Conservation (phyloP, 805 yeast species). For the Metschnikowia borealis region DNA sequence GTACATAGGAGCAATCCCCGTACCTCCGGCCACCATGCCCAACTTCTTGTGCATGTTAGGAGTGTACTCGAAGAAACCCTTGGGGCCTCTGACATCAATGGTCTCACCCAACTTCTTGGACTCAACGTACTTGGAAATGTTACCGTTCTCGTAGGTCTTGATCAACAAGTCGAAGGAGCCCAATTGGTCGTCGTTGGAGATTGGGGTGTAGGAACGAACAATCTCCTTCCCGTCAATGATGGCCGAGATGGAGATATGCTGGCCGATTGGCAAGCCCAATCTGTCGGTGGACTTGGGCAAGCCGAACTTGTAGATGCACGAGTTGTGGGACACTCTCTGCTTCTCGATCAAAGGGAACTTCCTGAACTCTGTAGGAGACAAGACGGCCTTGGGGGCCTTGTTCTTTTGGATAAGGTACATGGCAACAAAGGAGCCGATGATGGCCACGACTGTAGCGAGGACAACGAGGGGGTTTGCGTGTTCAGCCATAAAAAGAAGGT, state of each 20-base stretch:
- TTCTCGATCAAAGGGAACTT: constrained; percentile 79
- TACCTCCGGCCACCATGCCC: constrained; percentile 95
- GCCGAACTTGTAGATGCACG: constrained; percentile 79
- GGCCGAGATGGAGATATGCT: constrained; percentile 81
- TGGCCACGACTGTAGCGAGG: constrained; percentile 37
- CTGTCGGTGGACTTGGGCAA: constrained; percentile 70
- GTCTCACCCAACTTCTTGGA: constrained; percentile 73
- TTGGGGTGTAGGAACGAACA: constrained; percentile 86
- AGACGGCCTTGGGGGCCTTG: constrained; percentile 45
- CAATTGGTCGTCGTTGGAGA: constrained; percentile 69
- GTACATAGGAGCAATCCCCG: constrained; percentile 95
- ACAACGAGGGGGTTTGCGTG: constrained; percentile 40
- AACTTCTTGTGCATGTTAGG: constrained; percentile 72
- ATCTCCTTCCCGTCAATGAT: constrained; percentile 73
- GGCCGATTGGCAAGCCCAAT: constrained; percentile 90
- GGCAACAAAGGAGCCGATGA: constrained; percentile 32
- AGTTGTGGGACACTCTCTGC: constrained; percentile 71
- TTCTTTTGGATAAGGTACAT: constrained; percentile 32
- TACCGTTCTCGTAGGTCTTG: constrained; percentile 82
- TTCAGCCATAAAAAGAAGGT: constrained; percentile 18
- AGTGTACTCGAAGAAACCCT: constrained; percentile 78
- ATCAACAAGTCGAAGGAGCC: constrained; percentile 85
- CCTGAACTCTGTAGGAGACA: constrained; percentile 64
- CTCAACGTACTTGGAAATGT: constrained; percentile 71
- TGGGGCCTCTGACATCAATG: constrained; percentile 82